Evolutionary conservation across 192 early-diverging fungal genomes (phyloP).

Genomic region (Linnemannia schmuckeri): DNA sequence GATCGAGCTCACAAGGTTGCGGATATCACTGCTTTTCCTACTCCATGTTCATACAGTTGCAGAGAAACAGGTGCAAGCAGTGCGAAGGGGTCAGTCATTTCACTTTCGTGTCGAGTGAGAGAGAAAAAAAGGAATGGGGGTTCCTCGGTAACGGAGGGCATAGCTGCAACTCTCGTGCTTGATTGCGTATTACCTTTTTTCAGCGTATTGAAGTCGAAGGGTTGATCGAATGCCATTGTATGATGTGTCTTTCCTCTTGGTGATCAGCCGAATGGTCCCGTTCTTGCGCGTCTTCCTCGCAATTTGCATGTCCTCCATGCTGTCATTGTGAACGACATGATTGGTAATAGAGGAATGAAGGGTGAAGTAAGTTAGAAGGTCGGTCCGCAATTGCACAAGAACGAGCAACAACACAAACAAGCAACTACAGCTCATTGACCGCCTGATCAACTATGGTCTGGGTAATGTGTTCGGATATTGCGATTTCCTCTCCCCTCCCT

Average conservation of each 20-base stretch:
- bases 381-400: background rate
- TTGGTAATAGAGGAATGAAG: background rate
- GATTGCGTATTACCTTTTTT: slow-evolving; percentile 24
- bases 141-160: background rate
- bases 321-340: background rate
- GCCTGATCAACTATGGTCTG: background rate
- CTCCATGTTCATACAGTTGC: background rate
- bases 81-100: background rate
- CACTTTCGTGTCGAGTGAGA: background rate
- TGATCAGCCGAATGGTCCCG: slow-evolving; percentile 31
- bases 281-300: slow-evolving; percentile 29
- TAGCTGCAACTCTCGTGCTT: background rate
- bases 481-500: background rate
- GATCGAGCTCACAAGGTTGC: slow-evolving; percentile 43
- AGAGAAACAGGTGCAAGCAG: background rate
- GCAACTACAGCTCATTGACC: background rate
- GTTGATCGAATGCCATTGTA: slow-evolving; percentile 43
- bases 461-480: background rate
- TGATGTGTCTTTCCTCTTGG: slow-evolving; percentile 40
- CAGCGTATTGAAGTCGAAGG: slow-evolving; percentile 38
- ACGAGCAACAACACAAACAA: background rate
- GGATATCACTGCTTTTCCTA: slow-evolving; percentile 44
- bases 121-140: slow-evolving; percentile 1
- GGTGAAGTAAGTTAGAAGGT: background rate
- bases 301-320: slow-evolving; percentile 45